Base-by-base conservation (phyloP, 2,329 filamentous ascomycete species). In the Calonectria fujianensis region DNA sequence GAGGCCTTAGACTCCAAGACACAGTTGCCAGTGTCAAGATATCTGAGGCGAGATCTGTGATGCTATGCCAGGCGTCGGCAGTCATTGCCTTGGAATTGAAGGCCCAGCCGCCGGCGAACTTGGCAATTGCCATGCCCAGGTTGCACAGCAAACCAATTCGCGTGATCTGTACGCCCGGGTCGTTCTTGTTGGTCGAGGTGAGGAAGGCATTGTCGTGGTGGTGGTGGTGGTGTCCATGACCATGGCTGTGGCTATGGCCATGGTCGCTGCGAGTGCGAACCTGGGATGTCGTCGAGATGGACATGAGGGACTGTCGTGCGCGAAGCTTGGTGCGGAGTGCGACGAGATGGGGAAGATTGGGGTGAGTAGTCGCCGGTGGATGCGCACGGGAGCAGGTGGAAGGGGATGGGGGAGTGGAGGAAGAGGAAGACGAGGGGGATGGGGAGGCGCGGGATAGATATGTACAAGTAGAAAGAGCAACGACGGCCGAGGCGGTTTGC, bases 81-180 rank as follows among this genome's bases (percentile, higher is more conserved):
- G 96, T 89, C 89, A 98, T 94, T 73, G 95, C 94, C 86, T 98
- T 96, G 57, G 96, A 98, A 85, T 98, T 96, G 89, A 99, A 98
- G 78, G 94, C 88, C 87, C 97, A 98, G 80, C 97, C 97, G 73
- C 97, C 97, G 35, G 96, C 89, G 52, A 96, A 97, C 85, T 99
- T 99, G 78, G 93, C 94, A 80, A 98, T 89, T 65, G 96, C 97
- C 96, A 99, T 98, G 82, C 93, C 93, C 69, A 98, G 89, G 85
- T 99, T 99, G 80, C 96, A 95, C 80, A 98, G 80, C 54, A 88
- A 84, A 52, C 89, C 89, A 77, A 92, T 90, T 0, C 91, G 91
- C 29, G 88, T 90, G 73, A 94, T 89, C 51, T 90, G 82, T 71
- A 94, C 93, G 0, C 92, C 91, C 66, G 93, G 94, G 79, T 91